Conservation (phyloP, 768 basidiomycete genomes). For the Gautieria morchelliformis region DNA sequence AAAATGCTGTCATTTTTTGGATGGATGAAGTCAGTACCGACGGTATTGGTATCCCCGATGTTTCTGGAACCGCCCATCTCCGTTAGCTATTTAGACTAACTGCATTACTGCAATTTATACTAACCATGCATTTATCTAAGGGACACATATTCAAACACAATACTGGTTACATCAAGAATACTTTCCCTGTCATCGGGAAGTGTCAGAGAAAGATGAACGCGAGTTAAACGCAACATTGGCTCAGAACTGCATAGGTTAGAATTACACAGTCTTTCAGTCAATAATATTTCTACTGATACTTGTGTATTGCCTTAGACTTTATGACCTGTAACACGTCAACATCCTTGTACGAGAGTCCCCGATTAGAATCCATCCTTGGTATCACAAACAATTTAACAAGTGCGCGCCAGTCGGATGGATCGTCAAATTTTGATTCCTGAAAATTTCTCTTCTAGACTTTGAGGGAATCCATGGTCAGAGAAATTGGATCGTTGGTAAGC, state of each 20-base stretch:
- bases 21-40: slow-evolving; percentile 33
- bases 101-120: background rate
- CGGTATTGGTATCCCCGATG: background rate
- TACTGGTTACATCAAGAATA: slow-evolving; percentile 61
- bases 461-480: background rate
- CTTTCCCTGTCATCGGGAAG: slow-evolving; percentile 43
- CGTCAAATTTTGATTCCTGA: background rate
- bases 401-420: slow-evolving; percentile 18
- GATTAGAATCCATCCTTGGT: slow-evolving; percentile 39
- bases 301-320: slow-evolving; percentile 31
- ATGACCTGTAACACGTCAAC: slow-evolving; percentile 52
- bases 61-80: background rate
- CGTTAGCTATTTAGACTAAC: background rate
- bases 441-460: background rate
- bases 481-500: background rate
- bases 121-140: background rate
- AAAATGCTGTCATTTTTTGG: slow-evolving; percentile 43
- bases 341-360: slow-evolving; percentile 41
- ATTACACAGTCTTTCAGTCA: background rate
- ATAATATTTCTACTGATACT: background rate
- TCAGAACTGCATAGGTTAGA: slow-evolving; percentile 46
- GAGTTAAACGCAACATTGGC: slow-evolving; percentile 44
- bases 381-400: slow-evolving; percentile 39
- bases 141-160: slow-evolving; percentile 18
- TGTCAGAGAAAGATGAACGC: slow-evolving; percentile 24